These are phyloP conservation scores for Isatis lusitanica DNA, from an alignment of 441 rosid species.

Conservation along the genomic window DNA sequence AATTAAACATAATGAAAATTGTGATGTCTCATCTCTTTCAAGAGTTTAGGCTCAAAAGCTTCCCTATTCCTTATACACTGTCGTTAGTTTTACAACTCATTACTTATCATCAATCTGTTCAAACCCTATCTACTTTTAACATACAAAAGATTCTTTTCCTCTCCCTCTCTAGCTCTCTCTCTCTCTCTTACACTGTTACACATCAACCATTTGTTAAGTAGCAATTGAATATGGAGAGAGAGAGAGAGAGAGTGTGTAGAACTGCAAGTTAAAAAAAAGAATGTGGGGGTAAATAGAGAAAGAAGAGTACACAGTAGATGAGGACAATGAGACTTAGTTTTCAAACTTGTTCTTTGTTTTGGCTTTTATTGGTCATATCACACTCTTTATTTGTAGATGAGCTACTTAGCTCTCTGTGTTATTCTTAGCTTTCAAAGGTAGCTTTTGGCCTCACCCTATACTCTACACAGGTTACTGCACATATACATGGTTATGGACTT, in stretches of 20 bases:
- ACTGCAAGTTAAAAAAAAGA: conserved; percentile 40
- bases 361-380: conserved; percentile 35
- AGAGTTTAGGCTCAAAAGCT: conserved; percentile 22
- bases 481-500: conserved; percentile 35
- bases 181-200: conserved; percentile 26
- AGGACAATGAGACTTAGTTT: conserved; percentile 40
- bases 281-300: conserved; percentile 37
- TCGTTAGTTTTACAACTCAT: conserved; percentile 33
- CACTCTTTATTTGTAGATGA: conserved; percentile 28
- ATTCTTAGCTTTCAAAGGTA: conserved; percentile 34
- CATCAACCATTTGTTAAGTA: conserved; percentile 30
- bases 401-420: conserved; percentile 38
- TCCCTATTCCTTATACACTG: conserved; percentile 27
- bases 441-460: conserved; percentile 40
- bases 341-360: conserved; percentile 37
- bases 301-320: conserved; percentile 31
- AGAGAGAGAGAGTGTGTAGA: conserved; percentile 25
- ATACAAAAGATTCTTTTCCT: conserved; percentile 28
- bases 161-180: conserved; percentile 9
- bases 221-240: conserved; percentile 34
- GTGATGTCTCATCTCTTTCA: conserved; percentile 38
- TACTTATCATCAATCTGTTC: conserved; percentile 35
- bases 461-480: conserved; percentile 35
- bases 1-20: not conserved
- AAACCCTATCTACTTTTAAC: conserved; percentile 41